A percentile compares a stretch with the other conserved stretches of the same genome.
Conservation (phyloP, 2,329 filamentous ascomycete genomes). For the Amauroascus verrucosus region DNA sequence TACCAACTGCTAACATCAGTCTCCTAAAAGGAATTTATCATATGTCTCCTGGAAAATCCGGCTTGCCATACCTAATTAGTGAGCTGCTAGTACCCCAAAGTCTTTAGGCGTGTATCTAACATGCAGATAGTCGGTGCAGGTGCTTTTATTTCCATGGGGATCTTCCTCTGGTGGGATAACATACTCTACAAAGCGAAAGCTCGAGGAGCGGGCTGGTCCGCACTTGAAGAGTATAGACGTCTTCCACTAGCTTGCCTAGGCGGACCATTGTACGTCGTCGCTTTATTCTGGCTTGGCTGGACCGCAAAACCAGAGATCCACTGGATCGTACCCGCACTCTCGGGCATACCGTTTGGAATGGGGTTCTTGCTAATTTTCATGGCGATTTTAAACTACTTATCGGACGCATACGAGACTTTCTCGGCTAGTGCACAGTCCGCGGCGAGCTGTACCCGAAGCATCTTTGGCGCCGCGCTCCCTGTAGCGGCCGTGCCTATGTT, state of each 20-base stretch:
- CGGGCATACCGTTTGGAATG: constrained; percentile 53
- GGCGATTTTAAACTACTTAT: constrained; percentile 55
- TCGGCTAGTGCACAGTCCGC: constrained; percentile 50
- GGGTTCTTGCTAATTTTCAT: constrained; percentile 55
- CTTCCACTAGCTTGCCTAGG: constrained; percentile 63
- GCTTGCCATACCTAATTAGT: constrained; percentile 17
- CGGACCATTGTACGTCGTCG: constrained; percentile 47
- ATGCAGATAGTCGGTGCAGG: constrained; percentile 47
- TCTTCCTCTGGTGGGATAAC: constrained; percentile 58
- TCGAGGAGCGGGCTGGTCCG: constrained; percentile 46
- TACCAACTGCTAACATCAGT: background rate
- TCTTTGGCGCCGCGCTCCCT: constrained; percentile 49
- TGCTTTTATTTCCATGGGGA: constrained; percentile 46
- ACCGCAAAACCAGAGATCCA: constrained; percentile 26
- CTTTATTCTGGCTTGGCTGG: constrained; percentile 29
- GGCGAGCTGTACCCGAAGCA: constrained; percentile 42
- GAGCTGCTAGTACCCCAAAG: background rate
- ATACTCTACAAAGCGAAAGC: constrained; percentile 47
- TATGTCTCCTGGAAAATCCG: constrained; percentile 15
- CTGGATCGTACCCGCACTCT: constrained; percentile 45
- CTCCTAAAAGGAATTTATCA: constrained; percentile 13
- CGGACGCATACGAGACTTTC: constrained; percentile 58
- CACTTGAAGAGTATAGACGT: constrained; percentile 46
- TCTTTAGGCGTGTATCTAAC: constrained; percentile 12
- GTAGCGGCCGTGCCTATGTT: constrained; percentile 41